A percentile compares a stretch with the other conserved stretches of the same genome.
These are phyloP conservation scores for Crithidia expoeki DNA, from an alignment of 208 protist species.

Conservation along the genomic window DNA sequence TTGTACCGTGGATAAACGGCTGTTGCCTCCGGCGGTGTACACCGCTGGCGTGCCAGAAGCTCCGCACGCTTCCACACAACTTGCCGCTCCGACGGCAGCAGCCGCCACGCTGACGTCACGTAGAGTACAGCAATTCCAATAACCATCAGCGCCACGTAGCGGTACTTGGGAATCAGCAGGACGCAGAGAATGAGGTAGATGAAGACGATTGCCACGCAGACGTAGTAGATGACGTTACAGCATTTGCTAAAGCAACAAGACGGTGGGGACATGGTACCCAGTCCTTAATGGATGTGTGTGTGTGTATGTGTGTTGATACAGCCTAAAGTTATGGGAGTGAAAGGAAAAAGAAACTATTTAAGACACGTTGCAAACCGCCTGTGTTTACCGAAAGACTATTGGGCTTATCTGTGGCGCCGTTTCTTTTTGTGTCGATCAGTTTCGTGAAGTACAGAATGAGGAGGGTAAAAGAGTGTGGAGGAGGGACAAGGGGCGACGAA, in stretches of 20 bases:
- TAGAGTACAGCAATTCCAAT: slow-evolving; percentile 15
- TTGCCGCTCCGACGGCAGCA: slow-evolving; percentile 30
- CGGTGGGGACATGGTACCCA: neutral
- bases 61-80: slow-evolving; percentile 20
- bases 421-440: no score
- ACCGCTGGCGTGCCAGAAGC: slow-evolving; percentile 20
- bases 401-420: no score
- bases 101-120: slow-evolving; percentile 27
- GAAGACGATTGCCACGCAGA: slow-evolving; percentile 11
- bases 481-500: no score
- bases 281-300: neutral
- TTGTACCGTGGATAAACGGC: neutral
- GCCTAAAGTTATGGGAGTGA: no score
- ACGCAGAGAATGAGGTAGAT: slow-evolving; percentile 32
- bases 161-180: slow-evolving; percentile 24
- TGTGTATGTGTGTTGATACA: neutral
- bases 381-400: no score
- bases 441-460: no score
- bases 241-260: slow-evolving; percentile 15
- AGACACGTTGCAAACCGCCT: no score
- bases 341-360: neutral
- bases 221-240: slow-evolving; percentile 25
- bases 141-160: slow-evolving; percentile 27
- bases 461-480: neutral
- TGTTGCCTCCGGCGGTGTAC: neutral